Evolutionary conservation across 2,329 filamentous ascomycete species (phyloP).

Genomic region (Westerdykella aurantiaca): DNA sequence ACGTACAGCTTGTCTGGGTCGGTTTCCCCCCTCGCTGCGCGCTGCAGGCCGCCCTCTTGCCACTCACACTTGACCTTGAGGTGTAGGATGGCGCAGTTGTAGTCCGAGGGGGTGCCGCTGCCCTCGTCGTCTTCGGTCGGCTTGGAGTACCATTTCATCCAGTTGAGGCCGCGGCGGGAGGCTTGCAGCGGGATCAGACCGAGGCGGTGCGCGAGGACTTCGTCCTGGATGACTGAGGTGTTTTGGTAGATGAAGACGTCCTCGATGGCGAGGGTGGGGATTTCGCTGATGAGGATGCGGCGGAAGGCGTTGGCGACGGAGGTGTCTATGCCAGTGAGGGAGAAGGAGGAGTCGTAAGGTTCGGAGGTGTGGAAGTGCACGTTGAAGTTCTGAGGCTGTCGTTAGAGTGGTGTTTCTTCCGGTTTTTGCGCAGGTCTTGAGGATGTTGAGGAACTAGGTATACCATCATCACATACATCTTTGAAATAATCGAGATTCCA

Average conservation of each 20-base stretch:
- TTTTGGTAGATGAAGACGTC: conserved; percentile 92
- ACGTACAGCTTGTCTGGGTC: conserved; percentile 82
- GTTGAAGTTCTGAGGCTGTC: conserved; percentile 52
- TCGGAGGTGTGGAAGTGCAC: conserved; percentile 83
- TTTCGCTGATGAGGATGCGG: conserved; percentile 89
- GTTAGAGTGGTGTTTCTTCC: neutral
- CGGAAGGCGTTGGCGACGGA: conserved; percentile 95
- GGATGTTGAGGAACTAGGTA: neutral
- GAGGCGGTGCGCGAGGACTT: conserved; percentile 84
- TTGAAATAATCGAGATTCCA: conserved; percentile 73
- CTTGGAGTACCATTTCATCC: conserved; percentile 76
- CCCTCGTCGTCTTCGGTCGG: conserved; percentile 49
- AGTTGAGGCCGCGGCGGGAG: conserved; percentile 68
- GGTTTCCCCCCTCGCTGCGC: conserved; percentile 62
- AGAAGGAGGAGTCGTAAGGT: conserved; percentile 74
- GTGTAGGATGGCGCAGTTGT: conserved; percentile 77
- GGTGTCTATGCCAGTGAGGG: conserved; percentile 84
- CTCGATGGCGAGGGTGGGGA: conserved; percentile 91
- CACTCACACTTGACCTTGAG: conserved; percentile 75
- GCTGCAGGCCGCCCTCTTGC: conserved; percentile 55
- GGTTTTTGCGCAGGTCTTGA: too few relatives aligned
- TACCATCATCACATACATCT: conserved; percentile 37
- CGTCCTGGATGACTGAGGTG: conserved; percentile 95
- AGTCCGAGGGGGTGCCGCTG: conserved; percentile 53
- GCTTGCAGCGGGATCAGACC: conserved; percentile 88